These are phyloP conservation scores for Trypanosoma rangeli DNA, from an alignment of 208 protist genomes.

Conservation along the genomic window DNA sequence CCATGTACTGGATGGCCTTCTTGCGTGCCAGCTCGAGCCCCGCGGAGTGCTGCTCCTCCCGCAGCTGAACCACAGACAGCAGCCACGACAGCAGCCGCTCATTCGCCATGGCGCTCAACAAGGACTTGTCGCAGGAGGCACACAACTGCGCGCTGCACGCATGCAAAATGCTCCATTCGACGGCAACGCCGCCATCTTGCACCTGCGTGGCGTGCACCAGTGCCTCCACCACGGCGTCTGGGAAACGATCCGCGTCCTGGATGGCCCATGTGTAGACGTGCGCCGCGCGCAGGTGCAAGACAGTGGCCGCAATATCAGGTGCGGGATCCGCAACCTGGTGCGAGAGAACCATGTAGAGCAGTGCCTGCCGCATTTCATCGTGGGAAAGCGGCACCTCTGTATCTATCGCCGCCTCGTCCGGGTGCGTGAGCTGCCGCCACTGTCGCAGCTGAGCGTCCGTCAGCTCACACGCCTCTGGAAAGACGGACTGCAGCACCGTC, in stretches of 20 bases:
- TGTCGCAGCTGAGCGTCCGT: constrained; percentile 17
- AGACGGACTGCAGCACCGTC: background rate
- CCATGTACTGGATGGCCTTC: constrained; percentile 54
- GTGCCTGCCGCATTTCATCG: constrained; percentile 9
- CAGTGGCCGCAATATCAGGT: constrained; percentile 25
- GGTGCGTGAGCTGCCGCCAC: constrained; percentile 15
- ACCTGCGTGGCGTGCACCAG: constrained; percentile 30
- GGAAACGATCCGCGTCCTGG: constrained; percentile 9
- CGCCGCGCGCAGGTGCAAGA: constrained; percentile 59
- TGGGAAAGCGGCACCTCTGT: background rate
- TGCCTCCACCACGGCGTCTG: constrained; percentile 27
- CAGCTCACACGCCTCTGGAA: constrained; percentile 7
- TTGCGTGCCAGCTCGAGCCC: constrained; percentile 45
- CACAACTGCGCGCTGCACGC: constrained; percentile 39
- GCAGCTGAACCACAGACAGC: constrained; percentile 64
- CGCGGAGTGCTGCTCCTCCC: constrained; percentile 40
- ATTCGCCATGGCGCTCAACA: constrained; percentile 46
- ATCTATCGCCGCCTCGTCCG: background rate
- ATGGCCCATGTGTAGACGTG: constrained; percentile 55
- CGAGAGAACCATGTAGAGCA: constrained; percentile 32
- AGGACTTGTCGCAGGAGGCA: constrained; percentile 37
- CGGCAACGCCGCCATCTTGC: constrained; percentile 24
- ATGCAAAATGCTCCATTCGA: constrained; percentile 34
- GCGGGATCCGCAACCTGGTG: constrained; percentile 6
- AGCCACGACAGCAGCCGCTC: constrained; percentile 59